Conservation (phyloP, 768 basidiomycete species). For the Amanita muscaria region DNA sequence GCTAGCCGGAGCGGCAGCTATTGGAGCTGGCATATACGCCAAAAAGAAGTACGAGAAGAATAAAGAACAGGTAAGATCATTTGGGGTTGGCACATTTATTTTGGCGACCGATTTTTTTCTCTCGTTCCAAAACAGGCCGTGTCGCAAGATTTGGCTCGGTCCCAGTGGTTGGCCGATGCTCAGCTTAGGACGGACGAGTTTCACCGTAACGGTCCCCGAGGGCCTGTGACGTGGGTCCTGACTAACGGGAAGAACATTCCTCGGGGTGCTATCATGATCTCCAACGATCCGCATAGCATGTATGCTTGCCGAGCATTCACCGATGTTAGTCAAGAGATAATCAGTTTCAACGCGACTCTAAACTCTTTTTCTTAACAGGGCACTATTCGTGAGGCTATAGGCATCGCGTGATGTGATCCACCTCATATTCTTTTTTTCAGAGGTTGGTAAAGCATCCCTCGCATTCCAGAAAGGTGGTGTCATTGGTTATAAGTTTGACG, state of each 20-base stretch:
- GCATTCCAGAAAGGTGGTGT: constrained; percentile 53
- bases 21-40: constrained; percentile 43
- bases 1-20: constrained; percentile 39
- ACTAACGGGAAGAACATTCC: constrained; percentile 54
- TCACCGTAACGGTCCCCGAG: constrained; percentile 31
- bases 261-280: constrained; percentile 44
- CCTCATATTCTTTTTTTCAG: constrained; percentile 24
- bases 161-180: constrained; percentile 51
- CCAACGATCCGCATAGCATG: constrained; percentile 42
- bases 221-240: constrained; percentile 55
- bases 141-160: constrained; percentile 39
- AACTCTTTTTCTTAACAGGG: too few relatives aligned
- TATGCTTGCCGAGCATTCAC: constrained; percentile 53
- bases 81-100: background rate
- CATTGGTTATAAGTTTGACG: constrained; percentile 52
- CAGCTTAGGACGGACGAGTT: constrained; percentile 43
- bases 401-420: background rate
- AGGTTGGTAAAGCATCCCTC: constrained; percentile 56
- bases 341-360: too few relatives aligned
- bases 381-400: constrained; percentile 38
- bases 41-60: constrained; percentile 49
- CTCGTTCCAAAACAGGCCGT: constrained; percentile 34
- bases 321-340: constrained; percentile 34
- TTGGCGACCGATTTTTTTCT: background rate
- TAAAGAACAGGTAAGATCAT: constrained; percentile 41